Evolutionary conservation across 257 asterid species (phyloP), one percentile per base, ranked within the genome.

Genomic region (Plantago major): DNA sequence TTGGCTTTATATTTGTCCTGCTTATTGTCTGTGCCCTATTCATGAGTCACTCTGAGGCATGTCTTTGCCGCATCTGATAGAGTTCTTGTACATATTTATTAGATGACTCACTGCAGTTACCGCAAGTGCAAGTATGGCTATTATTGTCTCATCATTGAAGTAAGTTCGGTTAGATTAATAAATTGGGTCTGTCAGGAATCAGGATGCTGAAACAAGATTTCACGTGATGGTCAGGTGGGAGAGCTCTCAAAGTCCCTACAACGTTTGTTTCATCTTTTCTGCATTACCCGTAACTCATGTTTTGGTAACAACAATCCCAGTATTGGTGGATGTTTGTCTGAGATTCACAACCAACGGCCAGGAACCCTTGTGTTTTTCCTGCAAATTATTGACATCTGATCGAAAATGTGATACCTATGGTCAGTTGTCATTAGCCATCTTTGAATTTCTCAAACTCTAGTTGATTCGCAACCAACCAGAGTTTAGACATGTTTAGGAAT

Each of bases 201-300:
- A 33, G 19, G n/a, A 69, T 63, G 40, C 48, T 74, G 55, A 22
- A 40, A 73, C 73, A 57, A 38, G 13, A 11, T 77, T 50, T 77
- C 63, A 60, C 74, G 77, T 60, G 76, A 71, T 46, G 46, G 22
- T 53, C 59, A 63, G 44, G 54, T 18, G 18, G 37, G 12, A 26
- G 9, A 2, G 9, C 44, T 9, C 63, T 56, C 46, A 53, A 62
- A 63, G 14, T 64, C 64, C 50, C 42, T 63, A 69, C 76, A 3
- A 47, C 71, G 64, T 62, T 79, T 70, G 84, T 79, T 67, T 73
- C 74, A 65, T 63, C 47, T 62, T n/a, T 61, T 63, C 43, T 56
- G 73, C 72, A 75, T 67, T 16, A 48, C 18, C 26, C 26, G 26
- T 22, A 22, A 22, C 26, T 22, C 26, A 1, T 22, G 26, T 22